Conservation (phyloP, 2,329 filamentous ascomycete genomes). For the Fusarium lyarnte region DNA sequence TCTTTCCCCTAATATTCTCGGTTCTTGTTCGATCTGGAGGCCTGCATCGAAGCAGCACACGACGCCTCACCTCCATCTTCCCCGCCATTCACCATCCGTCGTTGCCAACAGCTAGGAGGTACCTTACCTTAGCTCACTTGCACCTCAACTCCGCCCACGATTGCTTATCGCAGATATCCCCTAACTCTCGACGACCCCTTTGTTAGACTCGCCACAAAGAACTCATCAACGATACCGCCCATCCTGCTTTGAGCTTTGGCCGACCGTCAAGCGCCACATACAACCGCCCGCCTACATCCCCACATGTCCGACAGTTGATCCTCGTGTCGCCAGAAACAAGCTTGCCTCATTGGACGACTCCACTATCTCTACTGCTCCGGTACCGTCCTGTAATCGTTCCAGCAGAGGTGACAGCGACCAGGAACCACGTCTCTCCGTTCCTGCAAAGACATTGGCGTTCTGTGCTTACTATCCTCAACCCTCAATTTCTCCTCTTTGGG, state of each 20-base stretch:
- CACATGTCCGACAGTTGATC: conserved; percentile 44
- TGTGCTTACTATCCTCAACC: conserved; percentile 30
- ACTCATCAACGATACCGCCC: conserved; percentile 14
- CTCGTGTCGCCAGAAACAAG: conserved; percentile 43
- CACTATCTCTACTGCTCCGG: conserved; percentile 38
- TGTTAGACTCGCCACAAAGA: conserved; percentile 14
- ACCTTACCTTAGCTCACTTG: conserved; percentile 31
- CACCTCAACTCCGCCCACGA: conserved; percentile 32
- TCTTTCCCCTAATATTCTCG: conserved; percentile 1
- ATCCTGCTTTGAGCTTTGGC: conserved; percentile 22
- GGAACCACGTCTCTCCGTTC: conserved; percentile 22
- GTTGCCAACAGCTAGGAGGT: conserved; percentile 32
- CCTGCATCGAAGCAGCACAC: conserved; percentile 32
- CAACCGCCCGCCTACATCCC: conserved; percentile 41
- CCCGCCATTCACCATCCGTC: conserved; percentile 31
- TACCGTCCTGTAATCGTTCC: conserved; percentile 35
- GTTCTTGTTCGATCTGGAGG: conserved; percentile 31
- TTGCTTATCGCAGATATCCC: conserved; percentile 30
- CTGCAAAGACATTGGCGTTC: conserved; percentile 20
- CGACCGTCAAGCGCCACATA: conserved; percentile 37
- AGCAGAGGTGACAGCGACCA: conserved; percentile 24
- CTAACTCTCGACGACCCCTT: conserved; percentile 1
- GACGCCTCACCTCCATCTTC: conserved; percentile 36
- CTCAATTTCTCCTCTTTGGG: conserved; percentile 28
- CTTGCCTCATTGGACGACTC: conserved; percentile 44